Base-by-base conservation (phyloP, 345 rosid genomes). In the Nasturtium officinale region DNA sequence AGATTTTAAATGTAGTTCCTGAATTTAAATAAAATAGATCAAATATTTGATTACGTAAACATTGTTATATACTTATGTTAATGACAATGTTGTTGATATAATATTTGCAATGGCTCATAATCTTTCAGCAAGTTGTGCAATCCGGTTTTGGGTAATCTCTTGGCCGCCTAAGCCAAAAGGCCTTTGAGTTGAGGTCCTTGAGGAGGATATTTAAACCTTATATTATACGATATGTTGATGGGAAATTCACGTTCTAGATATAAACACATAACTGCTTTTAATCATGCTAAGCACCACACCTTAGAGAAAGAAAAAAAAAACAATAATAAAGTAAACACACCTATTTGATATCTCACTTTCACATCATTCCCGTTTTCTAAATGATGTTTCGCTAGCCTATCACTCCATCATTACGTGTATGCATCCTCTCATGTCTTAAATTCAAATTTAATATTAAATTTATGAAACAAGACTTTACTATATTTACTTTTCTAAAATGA, bases 241-340 rank as follows among this genome's bases (percentile, higher is more conserved):
- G 40, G 16, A 47, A 62, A 63, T 46, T 55, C 47, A 70, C 71
- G 75, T 76, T 61, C 28, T 17, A 25, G 42, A 35, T 43, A 30
- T 0, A 1, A 76, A 38, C 70, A 56, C 76, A 77, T 57, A 42
- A 65, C 65, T 40, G 77, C 63, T 71, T 71, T 71, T 48, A 77
- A 77, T 77, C 67, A 77, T 77, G 77, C 51, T 4, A 65, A 77
- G 73, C 80, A 77, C 77, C 77, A 71, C 77, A 43, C 60, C 60
- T 54, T 37, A 4, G 30, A n/a, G n/a, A n/a, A 18, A 9, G 65
- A 69, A 56, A 4, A 65, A 6, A n/a, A 2, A 29, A 21, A 43
- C 2, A 32, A 26, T 26, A 47, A 35, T 15, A 67, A 75, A 53
- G 78, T 51, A 67, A 51, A 32, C 43, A 61, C 68, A 59, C 55